These are phyloP conservation scores for Sonneratia caseolaris DNA, from an alignment of 345 rosid species.

Conservation along the genomic window DNA sequence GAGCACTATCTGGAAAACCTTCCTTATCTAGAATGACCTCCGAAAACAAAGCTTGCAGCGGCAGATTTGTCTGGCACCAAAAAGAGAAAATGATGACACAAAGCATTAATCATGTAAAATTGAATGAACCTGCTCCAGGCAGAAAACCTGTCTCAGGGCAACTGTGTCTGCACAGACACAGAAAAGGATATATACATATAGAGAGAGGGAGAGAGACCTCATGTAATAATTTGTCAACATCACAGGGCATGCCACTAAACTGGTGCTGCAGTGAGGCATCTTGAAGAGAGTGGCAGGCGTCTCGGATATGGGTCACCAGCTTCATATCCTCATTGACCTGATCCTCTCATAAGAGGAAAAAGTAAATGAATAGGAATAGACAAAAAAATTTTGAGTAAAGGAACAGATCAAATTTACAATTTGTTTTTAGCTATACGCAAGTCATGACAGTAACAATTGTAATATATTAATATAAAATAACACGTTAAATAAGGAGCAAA, in stretches of 20 bases:
- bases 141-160: background rate
- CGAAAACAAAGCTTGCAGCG: slow-evolving; percentile 26
- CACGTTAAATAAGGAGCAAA: background rate
- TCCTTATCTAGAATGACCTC: slow-evolving; percentile 29
- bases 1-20: slow-evolving; percentile 30
- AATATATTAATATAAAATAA: background rate
- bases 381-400: too few species aligned
- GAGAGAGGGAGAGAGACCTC: slow-evolving; percentile 34
- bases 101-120: background rate
- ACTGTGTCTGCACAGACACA: background rate
- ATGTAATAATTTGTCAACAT: slow-evolving; percentile 30
- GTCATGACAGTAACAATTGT: background rate
- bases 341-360: slow-evolving; percentile 20
- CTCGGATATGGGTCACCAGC: slow-evolving; percentile 51
- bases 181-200: slow-evolving; percentile 5
- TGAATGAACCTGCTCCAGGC: background rate
- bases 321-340: slow-evolving; percentile 68
- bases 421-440: background rate
- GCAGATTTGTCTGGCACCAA: slow-evolving; percentile 41
- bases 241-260: slow-evolving; percentile 28
- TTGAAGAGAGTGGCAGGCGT: slow-evolving; percentile 46
- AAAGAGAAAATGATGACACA: background rate
- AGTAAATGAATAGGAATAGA: background rate
- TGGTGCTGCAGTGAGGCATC: slow-evolving; percentile 40
- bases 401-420: background rate